phyloP scores from a whole-genome alignment of 2,329 filamentous ascomycete species.

The Aspergillus sp. region DNA sequence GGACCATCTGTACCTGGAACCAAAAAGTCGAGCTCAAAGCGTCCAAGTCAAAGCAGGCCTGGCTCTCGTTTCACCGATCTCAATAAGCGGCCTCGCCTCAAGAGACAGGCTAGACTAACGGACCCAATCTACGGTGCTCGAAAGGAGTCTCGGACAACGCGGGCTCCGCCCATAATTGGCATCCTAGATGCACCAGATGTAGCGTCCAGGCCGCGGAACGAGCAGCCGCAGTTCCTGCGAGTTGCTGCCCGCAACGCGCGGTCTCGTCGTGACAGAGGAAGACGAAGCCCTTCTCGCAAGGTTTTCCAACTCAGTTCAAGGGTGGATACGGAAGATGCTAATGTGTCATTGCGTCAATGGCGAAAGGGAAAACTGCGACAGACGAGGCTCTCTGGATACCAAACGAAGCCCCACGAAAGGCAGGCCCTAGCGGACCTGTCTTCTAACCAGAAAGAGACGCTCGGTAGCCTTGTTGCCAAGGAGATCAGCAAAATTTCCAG shows the following conservation, averaged over 20 bases:
- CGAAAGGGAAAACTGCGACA: constrained; percentile 43
- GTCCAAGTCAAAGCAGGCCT: constrained; percentile 4
- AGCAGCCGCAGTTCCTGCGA: constrained; percentile 54
- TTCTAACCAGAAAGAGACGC: constrained; percentile 13
- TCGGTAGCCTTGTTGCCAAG: neutral
- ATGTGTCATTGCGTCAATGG: constrained; percentile 51
- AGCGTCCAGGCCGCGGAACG: constrained; percentile 19
- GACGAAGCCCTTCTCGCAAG: constrained; percentile 52
- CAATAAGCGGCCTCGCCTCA: constrained; percentile 23
- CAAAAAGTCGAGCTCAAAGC: constrained; percentile 21
- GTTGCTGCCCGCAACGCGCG: constrained; percentile 55
- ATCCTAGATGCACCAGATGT: constrained; percentile 52
- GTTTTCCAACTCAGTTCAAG: constrained; percentile 51
- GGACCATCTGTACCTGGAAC: constrained; percentile 11
- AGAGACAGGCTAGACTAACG: constrained; percentile 36
- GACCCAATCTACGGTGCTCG: constrained; percentile 26
- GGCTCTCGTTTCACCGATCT: constrained; percentile 4
- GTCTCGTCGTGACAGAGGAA: constrained; percentile 46
- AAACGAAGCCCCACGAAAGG: constrained; percentile 18
- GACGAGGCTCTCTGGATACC: constrained; percentile 17
- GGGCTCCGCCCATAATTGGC: constrained; percentile 36
- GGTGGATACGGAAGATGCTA: constrained; percentile 56
- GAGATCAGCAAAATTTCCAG: constrained; percentile 1
- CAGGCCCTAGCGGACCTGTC: constrained; percentile 21
- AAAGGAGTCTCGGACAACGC: constrained; percentile 20